A percentile compares a stretch with the other conserved stretches of the same genome.
Evolutionary conservation across 768 basidiomycete genomes (phyloP).

Genomic region (Mrakia frigida): DNA sequence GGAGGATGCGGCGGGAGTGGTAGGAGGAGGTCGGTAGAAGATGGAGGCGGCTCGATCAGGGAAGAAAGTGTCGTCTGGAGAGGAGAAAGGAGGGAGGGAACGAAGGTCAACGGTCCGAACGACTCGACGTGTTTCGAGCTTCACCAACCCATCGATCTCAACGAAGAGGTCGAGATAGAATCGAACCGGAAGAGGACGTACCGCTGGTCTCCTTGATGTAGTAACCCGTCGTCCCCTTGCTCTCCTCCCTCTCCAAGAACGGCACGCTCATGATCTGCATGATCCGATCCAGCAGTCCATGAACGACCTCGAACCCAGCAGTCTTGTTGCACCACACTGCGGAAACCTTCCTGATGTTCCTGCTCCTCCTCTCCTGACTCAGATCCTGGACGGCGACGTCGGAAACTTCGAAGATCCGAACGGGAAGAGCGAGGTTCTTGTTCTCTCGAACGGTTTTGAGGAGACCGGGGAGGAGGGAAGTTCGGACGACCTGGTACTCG

Average conservation of each 20-base stretch:
- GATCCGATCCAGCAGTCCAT: slow-evolving; percentile 85
- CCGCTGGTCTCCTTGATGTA: slow-evolving; percentile 83
- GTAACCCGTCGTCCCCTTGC: slow-evolving; percentile 66
- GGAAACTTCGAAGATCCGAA: slow-evolving; percentile 87
- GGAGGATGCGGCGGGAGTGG: slow-evolving; percentile 35
- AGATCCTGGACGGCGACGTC: slow-evolving; percentile 95
- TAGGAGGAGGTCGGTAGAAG: slow-evolving; percentile 64
- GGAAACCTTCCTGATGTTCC: slow-evolving; percentile 80
- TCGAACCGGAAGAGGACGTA: slow-evolving; percentile 45
- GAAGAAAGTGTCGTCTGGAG: slow-evolving; percentile 83
- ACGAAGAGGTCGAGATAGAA: not conserved
- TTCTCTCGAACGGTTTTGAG: slow-evolving; percentile 97
- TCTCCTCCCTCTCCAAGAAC: slow-evolving; percentile 58
- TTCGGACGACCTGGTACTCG: slow-evolving; percentile 97
- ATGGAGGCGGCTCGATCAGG: slow-evolving; percentile 90
- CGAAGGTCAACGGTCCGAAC: too few species aligned
- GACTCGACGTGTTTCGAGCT: too few species aligned
- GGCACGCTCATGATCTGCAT: slow-evolving; percentile 96
- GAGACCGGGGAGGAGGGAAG: slow-evolving; percentile 88
- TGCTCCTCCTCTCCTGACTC: slow-evolving; percentile 58
- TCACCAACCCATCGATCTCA: not conserved
- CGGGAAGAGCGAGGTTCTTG: slow-evolving; percentile 81
- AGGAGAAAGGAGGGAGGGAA: too few species aligned
- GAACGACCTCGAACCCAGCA: slow-evolving; percentile 93
- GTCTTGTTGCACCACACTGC: slow-evolving; percentile 95